These are phyloP conservation scores for Magnusiomyces suaveolens DNA, from an alignment of 1,139 yeast species.

Conservation along the genomic window DNA sequence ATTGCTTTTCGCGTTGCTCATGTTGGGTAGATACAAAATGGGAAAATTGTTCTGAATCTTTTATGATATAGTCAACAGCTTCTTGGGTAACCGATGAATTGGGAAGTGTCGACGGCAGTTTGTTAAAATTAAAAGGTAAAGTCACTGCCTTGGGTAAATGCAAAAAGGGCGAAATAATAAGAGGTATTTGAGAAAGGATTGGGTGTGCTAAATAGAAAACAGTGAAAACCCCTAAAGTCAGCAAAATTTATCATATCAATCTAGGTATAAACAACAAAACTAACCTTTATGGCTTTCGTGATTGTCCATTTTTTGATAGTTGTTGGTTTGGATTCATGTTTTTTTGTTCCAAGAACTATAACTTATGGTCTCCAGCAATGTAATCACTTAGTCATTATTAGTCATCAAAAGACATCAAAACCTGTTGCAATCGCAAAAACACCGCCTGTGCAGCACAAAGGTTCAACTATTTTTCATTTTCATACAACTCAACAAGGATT, in stretches of 20 bases:
- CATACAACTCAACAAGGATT: no score
- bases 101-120: slow-evolving; percentile 30
- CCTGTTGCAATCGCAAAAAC: neutral
- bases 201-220: slow-evolving; percentile 38
- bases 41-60: slow-evolving; percentile 24
- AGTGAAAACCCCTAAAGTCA: neutral
- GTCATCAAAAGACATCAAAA: neutral
- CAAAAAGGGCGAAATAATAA: slow-evolving; percentile 46
- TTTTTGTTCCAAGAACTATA: no score
- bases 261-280: no score
- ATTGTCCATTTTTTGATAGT: slow-evolving; percentile 8
- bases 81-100: slow-evolving; percentile 25
- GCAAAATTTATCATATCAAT: neutral
- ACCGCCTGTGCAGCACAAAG: neutral
- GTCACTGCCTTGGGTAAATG: slow-evolving; percentile 52
- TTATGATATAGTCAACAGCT: slow-evolving; percentile 22
- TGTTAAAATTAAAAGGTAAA: slow-evolving; percentile 43
- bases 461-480: no score
- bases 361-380: no score
- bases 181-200: slow-evolving; percentile 46
- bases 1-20: slow-evolving; percentile 23
- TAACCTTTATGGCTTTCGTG: slow-evolving; percentile 4
- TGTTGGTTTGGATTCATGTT: neutral
- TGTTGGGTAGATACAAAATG: slow-evolving; percentile 24
- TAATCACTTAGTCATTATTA: neutral